These are phyloP conservation scores for Colletotrichum shisoi DNA, from an alignment of 2,329 filamentous ascomycete genomes.

Conservation along the genomic window DNA sequence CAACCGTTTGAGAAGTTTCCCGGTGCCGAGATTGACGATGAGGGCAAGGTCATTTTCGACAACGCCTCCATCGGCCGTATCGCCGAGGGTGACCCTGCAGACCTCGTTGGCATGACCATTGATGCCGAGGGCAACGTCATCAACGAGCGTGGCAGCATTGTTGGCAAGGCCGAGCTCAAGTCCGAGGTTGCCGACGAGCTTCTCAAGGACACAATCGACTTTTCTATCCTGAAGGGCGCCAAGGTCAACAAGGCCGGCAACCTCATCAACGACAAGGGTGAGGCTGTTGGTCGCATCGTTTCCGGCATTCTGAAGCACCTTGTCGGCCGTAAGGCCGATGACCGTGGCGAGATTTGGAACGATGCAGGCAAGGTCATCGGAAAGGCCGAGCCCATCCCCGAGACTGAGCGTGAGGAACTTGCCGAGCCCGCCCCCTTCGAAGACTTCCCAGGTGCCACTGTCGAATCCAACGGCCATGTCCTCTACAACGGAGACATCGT, in stretches of 20 bases:
- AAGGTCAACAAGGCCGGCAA: constrained; percentile 69
- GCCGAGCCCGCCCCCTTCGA: constrained; percentile 63
- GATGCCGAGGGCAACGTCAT: constrained; percentile 50
- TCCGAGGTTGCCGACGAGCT: constrained; percentile 47
- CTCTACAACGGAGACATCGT: constrained; percentile 62
- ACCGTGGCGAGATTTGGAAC: constrained; percentile 74
- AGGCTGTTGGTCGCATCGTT: constrained; percentile 67
- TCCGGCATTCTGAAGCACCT: constrained; percentile 71
- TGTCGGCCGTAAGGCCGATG: constrained; percentile 69
- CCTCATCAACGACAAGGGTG: constrained; percentile 61
- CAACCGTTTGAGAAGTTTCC: constrained; percentile 51
- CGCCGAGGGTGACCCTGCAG: constrained; percentile 49
- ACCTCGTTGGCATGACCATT: constrained; percentile 49
- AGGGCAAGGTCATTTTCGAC: constrained; percentile 50
- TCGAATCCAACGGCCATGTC: constrained; percentile 63
- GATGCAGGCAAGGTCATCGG: constrained; percentile 74
- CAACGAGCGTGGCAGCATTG: constrained; percentile 49
- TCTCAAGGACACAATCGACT: constrained; percentile 50
- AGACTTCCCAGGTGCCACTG: constrained; percentile 63
- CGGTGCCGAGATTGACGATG: constrained; percentile 49
- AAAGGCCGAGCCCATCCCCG: constrained; percentile 69
- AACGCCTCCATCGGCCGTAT: constrained; percentile 51
- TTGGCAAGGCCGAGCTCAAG: constrained; percentile 48
- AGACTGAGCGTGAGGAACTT: constrained; percentile 59
- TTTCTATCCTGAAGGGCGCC: constrained; percentile 60